A percentile compares a stretch with the other conserved stretches of the same genome.
Conservation (phyloP, 169 alveolate genomes). For the Plasmodium ovale region DNA sequence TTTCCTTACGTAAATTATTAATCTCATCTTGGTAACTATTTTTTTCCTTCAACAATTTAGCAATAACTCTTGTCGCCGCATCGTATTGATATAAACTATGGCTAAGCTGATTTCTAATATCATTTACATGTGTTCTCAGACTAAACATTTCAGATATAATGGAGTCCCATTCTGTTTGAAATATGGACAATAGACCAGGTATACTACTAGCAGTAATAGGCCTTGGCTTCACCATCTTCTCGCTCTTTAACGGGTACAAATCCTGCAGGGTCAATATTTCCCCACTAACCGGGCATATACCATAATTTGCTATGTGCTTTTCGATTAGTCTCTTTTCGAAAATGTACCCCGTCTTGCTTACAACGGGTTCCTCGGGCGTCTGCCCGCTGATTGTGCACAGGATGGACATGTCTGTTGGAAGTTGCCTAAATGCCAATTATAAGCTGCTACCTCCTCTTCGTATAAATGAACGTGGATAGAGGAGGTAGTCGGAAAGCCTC, state of each 20-base stretch:
- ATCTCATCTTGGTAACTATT: constrained; percentile 93
- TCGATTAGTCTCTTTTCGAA: constrained; percentile 88
- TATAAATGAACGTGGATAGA: too few species aligned
- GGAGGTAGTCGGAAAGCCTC: too few species aligned
- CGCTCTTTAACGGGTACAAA: constrained; percentile 84
- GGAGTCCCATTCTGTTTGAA: constrained; percentile 98
- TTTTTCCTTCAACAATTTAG: constrained; percentile 95
- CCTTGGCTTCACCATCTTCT: constrained; percentile 91
- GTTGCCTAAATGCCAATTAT: too few species aligned
- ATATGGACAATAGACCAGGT: constrained; percentile 93
- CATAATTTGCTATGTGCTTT: constrained; percentile 85
- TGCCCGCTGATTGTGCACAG: constrained; percentile 91
- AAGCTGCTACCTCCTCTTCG: too few species aligned
- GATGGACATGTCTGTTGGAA: constrained; percentile 86
- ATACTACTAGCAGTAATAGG: constrained; percentile 93
- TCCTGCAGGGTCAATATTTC: constrained; percentile 84
- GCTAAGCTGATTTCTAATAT: constrained; percentile 93
- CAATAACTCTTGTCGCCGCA: constrained; percentile 98
- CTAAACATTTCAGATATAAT: constrained; percentile 93
- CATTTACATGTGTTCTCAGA: constrained; percentile 90
- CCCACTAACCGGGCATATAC: constrained; percentile 89
- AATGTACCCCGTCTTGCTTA: constrained; percentile 89
- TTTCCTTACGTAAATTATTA: constrained; percentile 84
- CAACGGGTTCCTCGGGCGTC: constrained; percentile 90
- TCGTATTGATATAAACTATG: constrained; percentile 98